A percentile compares a stretch with the other conserved stretches of the same genome.
phyloP scores from a whole-genome alignment of 441 rosid genomes.

The Bruguiera hainesii region DNA sequence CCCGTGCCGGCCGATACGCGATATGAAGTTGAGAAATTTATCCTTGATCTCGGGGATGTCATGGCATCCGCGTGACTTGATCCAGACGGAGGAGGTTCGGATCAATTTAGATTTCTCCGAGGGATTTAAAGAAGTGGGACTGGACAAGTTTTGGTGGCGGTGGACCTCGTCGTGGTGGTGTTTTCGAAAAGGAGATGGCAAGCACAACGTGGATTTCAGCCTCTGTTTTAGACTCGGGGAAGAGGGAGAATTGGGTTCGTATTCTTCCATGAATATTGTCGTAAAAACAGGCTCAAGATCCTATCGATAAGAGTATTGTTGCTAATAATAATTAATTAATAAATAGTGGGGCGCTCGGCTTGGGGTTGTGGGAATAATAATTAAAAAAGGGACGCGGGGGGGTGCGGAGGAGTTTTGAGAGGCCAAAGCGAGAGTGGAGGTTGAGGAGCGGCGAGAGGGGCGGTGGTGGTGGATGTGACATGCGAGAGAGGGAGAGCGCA shows the following conservation, averaged over 20 bases:
- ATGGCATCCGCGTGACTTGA: background rate
- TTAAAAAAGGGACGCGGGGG: background rate
- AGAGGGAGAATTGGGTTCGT: slow-evolving; percentile 1
- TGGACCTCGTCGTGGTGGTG: background rate
- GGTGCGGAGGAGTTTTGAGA: slow-evolving; percentile 3
- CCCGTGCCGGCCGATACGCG: slow-evolving; percentile 13
- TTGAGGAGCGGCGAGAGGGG: slow-evolving; percentile 1
- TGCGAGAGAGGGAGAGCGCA: background rate
- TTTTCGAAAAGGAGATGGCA: slow-evolving; percentile 16
- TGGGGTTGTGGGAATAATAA: too few relatives aligned
- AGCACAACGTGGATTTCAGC: slow-evolving; percentile 21
- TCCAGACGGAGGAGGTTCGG: background rate
- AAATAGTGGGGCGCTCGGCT: too few relatives aligned
- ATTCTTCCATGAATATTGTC: slow-evolving; percentile 1
- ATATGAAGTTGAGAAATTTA: slow-evolving; percentile 27
- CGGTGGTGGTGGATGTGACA: background rate
- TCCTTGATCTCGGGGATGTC: slow-evolving; percentile 9
- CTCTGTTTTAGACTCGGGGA: slow-evolving; percentile 27
- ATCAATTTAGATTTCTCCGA: background rate
- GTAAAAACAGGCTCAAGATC: too few relatives aligned
- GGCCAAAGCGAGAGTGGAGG: background rate
- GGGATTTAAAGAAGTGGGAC: background rate
- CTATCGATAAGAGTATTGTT: too few relatives aligned
- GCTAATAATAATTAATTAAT: too few relatives aligned
- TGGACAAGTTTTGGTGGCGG: background rate